A percentile compares a stretch with the other conserved stretches of the same genome.
Evolutionary conservation across 1,284 basidiomycete species (phyloP).

Genomic region (Ustilago crameri): DNA sequence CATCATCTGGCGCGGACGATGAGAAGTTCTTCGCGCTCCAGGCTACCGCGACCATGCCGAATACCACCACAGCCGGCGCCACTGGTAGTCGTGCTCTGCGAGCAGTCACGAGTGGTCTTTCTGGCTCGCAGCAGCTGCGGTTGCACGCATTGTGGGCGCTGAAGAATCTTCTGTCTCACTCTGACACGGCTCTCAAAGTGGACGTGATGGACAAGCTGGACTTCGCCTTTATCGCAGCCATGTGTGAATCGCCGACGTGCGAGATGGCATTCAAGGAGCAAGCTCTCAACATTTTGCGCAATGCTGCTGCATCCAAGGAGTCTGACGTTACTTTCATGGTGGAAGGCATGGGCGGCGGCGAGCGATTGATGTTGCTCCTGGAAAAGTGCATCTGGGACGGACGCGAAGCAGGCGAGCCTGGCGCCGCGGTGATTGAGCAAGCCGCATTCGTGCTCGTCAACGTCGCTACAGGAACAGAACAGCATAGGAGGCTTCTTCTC

Average conservation of each 20-base stretch:
- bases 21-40: conserved; percentile 20
- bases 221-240: conserved; percentile 24
- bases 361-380: conserved; percentile 44
- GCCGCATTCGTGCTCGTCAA: conserved; percentile 60
- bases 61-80: neutral
- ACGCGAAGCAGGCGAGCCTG: conserved; percentile 29
- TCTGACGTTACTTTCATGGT: conserved; percentile 55
- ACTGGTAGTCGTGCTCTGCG: neutral
- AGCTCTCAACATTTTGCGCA: conserved; percentile 62
- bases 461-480: conserved; percentile 56
- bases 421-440: conserved; percentile 55
- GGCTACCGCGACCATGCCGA: conserved; percentile 20
- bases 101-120: conserved; percentile 1
- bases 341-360: conserved; percentile 45
- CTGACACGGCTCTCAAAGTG: conserved; percentile 41
- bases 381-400: conserved; percentile 55
- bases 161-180: conserved; percentile 60
- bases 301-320: conserved; percentile 45
- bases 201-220: conserved; percentile 44
- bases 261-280: conserved; percentile 56
- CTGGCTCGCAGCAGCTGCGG: conserved; percentile 40
- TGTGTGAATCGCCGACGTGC: conserved; percentile 16
- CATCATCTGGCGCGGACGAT: conserved; percentile 7
- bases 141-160: conserved; percentile 63
- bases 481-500: conserved; percentile 40